phyloP scores from a whole-genome alignment of 805 yeast genomes.

The Komagataella pseudopastoris region DNA sequence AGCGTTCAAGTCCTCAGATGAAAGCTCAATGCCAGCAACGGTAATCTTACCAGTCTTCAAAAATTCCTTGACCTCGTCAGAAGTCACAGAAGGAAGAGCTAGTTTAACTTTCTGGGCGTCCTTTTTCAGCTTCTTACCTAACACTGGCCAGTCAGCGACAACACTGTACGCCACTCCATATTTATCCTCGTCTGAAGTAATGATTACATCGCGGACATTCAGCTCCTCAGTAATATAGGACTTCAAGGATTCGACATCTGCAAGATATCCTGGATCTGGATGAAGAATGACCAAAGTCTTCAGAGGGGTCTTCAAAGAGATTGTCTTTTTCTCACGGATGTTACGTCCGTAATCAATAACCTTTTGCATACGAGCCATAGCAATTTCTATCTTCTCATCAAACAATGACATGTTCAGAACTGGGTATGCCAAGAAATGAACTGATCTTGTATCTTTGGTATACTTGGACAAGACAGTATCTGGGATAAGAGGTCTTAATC shows the following conservation, averaged over 20 bases:
- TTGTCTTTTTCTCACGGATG: constrained; percentile 90
- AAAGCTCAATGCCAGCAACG: constrained; percentile 83
- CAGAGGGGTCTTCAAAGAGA: constrained; percentile 91
- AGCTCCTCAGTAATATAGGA: constrained; percentile 80
- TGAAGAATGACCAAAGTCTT: constrained; percentile 79
- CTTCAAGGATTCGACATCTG: constrained; percentile 67
- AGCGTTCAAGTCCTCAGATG: constrained; percentile 80
- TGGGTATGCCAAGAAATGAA: constrained; percentile 92
- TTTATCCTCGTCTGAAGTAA: constrained; percentile 81
- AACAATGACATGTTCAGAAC: constrained; percentile 64
- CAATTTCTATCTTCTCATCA: constrained; percentile 72
- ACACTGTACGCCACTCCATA: constrained; percentile 89
- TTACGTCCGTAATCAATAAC: constrained; percentile 94
- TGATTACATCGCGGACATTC: constrained; percentile 77
- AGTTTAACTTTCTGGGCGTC: constrained; percentile 91
- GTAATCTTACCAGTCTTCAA: constrained; percentile 58
- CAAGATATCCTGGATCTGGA: constrained; percentile 58
- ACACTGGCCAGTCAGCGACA: constrained; percentile 97
- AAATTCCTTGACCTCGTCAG: constrained; percentile 72
- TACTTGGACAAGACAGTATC: constrained; percentile 37
- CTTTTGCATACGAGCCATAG: constrained; percentile 92
- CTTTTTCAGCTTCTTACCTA: constrained; percentile 93
- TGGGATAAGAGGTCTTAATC: constrained; percentile 50
- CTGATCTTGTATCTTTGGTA: constrained; percentile 60
- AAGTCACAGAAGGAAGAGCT: constrained; percentile 72